Evolutionary conservation across 768 basidiomycete genomes (phyloP).

Genomic region (Solioccasus polychromus): DNA sequence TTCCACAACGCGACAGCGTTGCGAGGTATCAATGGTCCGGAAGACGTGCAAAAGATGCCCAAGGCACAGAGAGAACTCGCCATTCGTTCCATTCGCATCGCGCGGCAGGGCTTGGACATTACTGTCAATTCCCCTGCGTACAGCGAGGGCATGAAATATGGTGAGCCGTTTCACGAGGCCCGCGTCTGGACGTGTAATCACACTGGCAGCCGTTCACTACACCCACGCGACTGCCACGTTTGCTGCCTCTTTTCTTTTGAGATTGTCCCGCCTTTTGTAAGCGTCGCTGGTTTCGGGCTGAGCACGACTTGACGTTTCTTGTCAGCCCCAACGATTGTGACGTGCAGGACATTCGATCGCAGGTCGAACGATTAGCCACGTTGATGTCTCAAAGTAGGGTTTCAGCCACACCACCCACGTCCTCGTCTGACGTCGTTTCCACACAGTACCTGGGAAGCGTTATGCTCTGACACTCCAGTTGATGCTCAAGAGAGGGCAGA

Average conservation of each 20-base stretch:
- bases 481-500: slow-evolving; percentile 79
- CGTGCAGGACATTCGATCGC: slow-evolving; percentile 63
- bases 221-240: slow-evolving; percentile 94
- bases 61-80: slow-evolving; percentile 75
- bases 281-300: slow-evolving; percentile 25
- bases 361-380: slow-evolving; percentile 74
- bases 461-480: slow-evolving; percentile 88
- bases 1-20: slow-evolving; percentile 85
- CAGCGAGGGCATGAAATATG: slow-evolving; percentile 89
- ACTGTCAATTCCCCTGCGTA: slow-evolving; percentile 83
- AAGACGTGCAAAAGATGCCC: slow-evolving; percentile 85
- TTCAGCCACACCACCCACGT: neutral
- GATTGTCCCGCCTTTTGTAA: slow-evolving; percentile 84
- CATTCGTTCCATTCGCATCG: slow-evolving; percentile 78
- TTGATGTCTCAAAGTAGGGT: slow-evolving; percentile 76
- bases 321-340: slow-evolving; percentile 83
- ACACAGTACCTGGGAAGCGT: slow-evolving; percentile 83
- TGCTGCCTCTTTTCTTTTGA: slow-evolving; percentile 84
- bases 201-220: slow-evolving; percentile 70
- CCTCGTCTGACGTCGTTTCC: slow-evolving; percentile 8
- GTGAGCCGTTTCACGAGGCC: slow-evolving; percentile 40
- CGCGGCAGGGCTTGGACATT: slow-evolving; percentile 76
- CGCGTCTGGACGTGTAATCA: slow-evolving; percentile 4
- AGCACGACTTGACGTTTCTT: neutral
- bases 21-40: slow-evolving; percentile 78